phyloP scores from a whole-genome alignment of 2,329 filamentous ascomycete genomes.

The Colletotrichum falcatum region DNA sequence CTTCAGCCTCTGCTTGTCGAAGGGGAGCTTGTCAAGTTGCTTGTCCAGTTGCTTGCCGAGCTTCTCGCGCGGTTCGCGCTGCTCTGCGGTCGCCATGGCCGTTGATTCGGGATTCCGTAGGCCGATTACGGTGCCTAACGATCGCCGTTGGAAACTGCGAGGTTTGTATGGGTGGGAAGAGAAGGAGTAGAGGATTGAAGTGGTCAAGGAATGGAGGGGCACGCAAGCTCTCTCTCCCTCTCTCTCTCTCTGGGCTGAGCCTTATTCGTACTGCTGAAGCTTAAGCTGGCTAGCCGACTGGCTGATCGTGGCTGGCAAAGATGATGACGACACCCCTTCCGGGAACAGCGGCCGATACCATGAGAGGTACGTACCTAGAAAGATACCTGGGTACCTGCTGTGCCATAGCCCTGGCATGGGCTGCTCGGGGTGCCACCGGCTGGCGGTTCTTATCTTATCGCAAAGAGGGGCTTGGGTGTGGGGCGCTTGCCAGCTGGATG shows the following conservation, averaged over 20 bases:
- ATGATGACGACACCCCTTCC: conserved; percentile 35
- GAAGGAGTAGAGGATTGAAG: not conserved
- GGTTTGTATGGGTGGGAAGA: not conserved
- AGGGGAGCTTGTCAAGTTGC: conserved; percentile 33
- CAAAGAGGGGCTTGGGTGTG: too few relatives aligned
- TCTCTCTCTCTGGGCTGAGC: not conserved
- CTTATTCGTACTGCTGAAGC: not conserved
- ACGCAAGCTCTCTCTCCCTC: conserved; percentile 15
- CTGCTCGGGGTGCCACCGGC: not conserved
- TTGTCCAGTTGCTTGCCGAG: conserved; percentile 7
- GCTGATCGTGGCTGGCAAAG: not conserved
- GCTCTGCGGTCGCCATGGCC: conserved; percentile 46
- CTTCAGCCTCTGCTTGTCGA: conserved; percentile 63
- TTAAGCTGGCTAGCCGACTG: conserved; percentile 13
- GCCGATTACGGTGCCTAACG: conserved; percentile 1
- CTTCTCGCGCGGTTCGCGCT: conserved; percentile 36
- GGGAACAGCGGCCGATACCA: conserved; percentile 15
- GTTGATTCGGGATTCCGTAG: conserved; percentile 13
- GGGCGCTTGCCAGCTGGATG: too few relatives aligned
- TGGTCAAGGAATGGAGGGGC: conserved; percentile 14
- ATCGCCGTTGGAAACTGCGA: conserved; percentile 1
- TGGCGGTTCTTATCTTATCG: not conserved
- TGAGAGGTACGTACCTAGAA: conserved; percentile 1
- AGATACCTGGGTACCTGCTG: too few relatives aligned
- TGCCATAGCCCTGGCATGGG: too few relatives aligned